Evolutionary conservation across 768 basidiomycete genomes (phyloP).

Genomic region (Mycena epipterygia): DNA sequence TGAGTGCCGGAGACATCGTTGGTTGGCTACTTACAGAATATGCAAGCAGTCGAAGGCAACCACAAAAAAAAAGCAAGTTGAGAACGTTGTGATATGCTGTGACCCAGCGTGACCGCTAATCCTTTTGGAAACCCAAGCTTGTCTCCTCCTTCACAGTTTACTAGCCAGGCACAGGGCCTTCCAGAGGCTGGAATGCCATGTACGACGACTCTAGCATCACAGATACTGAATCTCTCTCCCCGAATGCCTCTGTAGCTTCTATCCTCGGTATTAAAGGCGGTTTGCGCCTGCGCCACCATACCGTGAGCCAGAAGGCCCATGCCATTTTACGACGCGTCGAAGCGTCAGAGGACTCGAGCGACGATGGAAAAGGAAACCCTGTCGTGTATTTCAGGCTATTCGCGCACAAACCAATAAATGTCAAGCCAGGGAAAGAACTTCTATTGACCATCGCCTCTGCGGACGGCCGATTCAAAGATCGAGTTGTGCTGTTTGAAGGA

Average conservation of each 20-base stretch:
- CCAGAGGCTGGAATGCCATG: slow-evolving; percentile 32
- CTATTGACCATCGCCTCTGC: slow-evolving; percentile 69
- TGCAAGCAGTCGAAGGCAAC: no score
- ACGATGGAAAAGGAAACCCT: slow-evolving; percentile 53
- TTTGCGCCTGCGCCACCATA: slow-evolving; percentile 77
- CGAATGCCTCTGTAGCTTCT: slow-evolving; percentile 58
- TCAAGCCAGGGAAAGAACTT: slow-evolving; percentile 80
- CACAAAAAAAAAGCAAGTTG: no score
- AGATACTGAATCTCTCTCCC: slow-evolving; percentile 47
- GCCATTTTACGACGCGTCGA: slow-evolving; percentile 75
- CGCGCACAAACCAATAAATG: slow-evolving; percentile 77
- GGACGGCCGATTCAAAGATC: slow-evolving; percentile 68
- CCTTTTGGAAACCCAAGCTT: neutral
- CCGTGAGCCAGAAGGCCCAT: slow-evolving; percentile 77
- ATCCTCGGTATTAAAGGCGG: slow-evolving; percentile 72
- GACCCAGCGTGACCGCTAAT: neutral
- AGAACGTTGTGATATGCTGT: no score
- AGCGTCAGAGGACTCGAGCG: slow-evolving; percentile 58
- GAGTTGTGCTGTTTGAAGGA: slow-evolving; percentile 71
- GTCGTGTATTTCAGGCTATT: slow-evolving; percentile 73
- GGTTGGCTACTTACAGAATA: no score
- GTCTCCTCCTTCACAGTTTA: neutral
- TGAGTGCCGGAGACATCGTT: no score
- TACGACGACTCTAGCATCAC: slow-evolving; percentile 52
- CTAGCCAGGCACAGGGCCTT: neutral